A percentile compares a stretch with the other conserved stretches of the same genome.
These are phyloP conservation scores for Geotrichum aggregatum DNA, from an alignment of 1,139 yeast species.

Conservation along the genomic window DNA sequence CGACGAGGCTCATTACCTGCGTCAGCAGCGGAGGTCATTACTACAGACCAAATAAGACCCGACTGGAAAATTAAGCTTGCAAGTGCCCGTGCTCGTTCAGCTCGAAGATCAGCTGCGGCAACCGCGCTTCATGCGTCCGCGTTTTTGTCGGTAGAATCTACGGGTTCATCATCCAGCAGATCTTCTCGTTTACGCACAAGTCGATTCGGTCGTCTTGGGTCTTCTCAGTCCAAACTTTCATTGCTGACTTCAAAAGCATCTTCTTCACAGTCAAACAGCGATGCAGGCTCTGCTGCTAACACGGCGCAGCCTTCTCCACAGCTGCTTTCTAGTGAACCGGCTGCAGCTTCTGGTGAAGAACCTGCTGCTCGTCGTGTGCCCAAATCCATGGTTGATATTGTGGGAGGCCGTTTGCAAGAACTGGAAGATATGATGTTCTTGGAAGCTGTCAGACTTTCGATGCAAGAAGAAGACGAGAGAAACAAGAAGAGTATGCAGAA, in stretches of 20 bases:
- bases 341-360: neutral
- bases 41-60: conserved; percentile 80
- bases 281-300: neutral
- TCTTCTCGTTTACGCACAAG: neutral
- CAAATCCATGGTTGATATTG: conserved; percentile 14
- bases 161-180: neutral
- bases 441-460: conserved; percentile 71
- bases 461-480: conserved; percentile 64
- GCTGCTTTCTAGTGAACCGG: too few species aligned
- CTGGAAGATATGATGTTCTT: conserved; percentile 78
- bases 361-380: conserved; percentile 5
- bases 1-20: conserved; percentile 32
- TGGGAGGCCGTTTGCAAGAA: conserved; percentile 37
- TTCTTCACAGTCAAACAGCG: conserved; percentile 1
- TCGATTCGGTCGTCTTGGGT: conserved; percentile 1
- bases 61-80: conserved; percentile 80
- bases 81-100: conserved; percentile 70
- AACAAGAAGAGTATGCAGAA: conserved; percentile 26
- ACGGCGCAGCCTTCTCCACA: neutral
- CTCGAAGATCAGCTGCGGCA: conserved; percentile 88
- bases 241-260: conserved; percentile 11
- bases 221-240: neutral
- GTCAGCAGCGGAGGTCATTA: conserved; percentile 53
- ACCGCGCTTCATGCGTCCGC: conserved; percentile 87
- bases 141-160: conserved; percentile 30